These are phyloP conservation scores for Aspergillus asperescens DNA, from an alignment of 495 filamentous ascomycete species.

Conservation along the genomic window DNA sequence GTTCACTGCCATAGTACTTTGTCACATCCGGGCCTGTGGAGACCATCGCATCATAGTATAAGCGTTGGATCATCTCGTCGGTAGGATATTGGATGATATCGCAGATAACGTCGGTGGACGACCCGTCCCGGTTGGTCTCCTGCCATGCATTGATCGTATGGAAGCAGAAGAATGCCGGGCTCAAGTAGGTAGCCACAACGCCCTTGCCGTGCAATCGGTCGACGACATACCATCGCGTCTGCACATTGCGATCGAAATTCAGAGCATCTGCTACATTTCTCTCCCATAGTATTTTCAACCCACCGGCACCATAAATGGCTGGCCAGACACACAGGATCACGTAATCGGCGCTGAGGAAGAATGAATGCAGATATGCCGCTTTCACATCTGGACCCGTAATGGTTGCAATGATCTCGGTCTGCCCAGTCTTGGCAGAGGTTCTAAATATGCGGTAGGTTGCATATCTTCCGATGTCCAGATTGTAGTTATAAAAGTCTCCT, in stretches of 20 bases:
- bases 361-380: slow-evolving; percentile 15
- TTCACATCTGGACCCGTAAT: slow-evolving; percentile 8
- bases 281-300: slow-evolving; percentile 9
- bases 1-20: background rate
- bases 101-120: slow-evolving; percentile 8
- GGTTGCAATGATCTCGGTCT: slow-evolving; percentile 16
- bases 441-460: slow-evolving; percentile 16
- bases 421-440: slow-evolving; percentile 4
- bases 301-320: background rate
- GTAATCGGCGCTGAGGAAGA: slow-evolving; percentile 14
- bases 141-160: slow-evolving; percentile 17
- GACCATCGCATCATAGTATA: slow-evolving; percentile 14
- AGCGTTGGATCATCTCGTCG: background rate
- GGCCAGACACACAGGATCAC: slow-evolving; percentile 17
- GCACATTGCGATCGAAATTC: slow-evolving; percentile 1
- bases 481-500: slow-evolving; percentile 17
- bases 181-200: slow-evolving; percentile 2
- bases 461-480: slow-evolving; percentile 11
- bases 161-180: slow-evolving; percentile 16
- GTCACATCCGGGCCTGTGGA: slow-evolving; percentile 1
- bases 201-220: slow-evolving; percentile 7
- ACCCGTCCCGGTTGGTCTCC: background rate
- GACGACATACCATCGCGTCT: slow-evolving; percentile 13
- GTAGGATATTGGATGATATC: slow-evolving; percentile 14
- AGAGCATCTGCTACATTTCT: slow-evolving; percentile 11